Conservation (phyloP, 371 early-diverging fungal genomes). For the Lichtheimia ornata region DNA sequence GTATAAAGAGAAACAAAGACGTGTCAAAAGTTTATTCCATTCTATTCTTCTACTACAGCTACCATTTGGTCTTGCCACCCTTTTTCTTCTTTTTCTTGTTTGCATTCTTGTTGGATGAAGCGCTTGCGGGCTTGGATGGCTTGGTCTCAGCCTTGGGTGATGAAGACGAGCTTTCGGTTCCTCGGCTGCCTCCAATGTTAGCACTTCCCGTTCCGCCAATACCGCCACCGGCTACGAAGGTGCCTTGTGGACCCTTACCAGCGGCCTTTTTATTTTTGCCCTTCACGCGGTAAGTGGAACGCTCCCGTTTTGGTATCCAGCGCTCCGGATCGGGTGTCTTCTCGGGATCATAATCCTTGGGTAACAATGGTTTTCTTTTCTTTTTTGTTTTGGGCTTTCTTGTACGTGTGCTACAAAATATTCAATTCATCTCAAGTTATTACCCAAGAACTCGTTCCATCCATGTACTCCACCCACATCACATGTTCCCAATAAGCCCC, state of each 20-base stretch:
- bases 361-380: slow-evolving; percentile 64
- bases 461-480: too few relatives aligned
- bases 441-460: too few relatives aligned
- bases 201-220: slow-evolving; percentile 75
- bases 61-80: slow-evolving; percentile 24
- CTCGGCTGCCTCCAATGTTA: slow-evolving; percentile 54
- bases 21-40: neutral
- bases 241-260: slow-evolving; percentile 61
- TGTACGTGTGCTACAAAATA: slow-evolving; percentile 5
- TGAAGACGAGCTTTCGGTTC: neutral
- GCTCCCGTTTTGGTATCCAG: slow-evolving; percentile 74
- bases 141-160: slow-evolving; percentile 6
- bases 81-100: slow-evolving; percentile 23
- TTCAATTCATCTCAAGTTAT: too few relatives aligned
- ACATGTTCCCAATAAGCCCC: too few relatives aligned
- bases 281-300: slow-evolving; percentile 59
- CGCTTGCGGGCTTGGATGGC: slow-evolving; percentile 4
- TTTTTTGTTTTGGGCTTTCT: slow-evolving; percentile 50
- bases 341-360: slow-evolving; percentile 58
- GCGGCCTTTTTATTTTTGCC: slow-evolving; percentile 61
- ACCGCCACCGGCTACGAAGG: slow-evolving; percentile 64
- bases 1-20: too few relatives aligned
- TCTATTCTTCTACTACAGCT: neutral
- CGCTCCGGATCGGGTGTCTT: slow-evolving; percentile 73
- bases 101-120: slow-evolving; percentile 10